Conservation (phyloP, 148 eudicot genomes). For the Arctostaphylos glauca region DNA sequence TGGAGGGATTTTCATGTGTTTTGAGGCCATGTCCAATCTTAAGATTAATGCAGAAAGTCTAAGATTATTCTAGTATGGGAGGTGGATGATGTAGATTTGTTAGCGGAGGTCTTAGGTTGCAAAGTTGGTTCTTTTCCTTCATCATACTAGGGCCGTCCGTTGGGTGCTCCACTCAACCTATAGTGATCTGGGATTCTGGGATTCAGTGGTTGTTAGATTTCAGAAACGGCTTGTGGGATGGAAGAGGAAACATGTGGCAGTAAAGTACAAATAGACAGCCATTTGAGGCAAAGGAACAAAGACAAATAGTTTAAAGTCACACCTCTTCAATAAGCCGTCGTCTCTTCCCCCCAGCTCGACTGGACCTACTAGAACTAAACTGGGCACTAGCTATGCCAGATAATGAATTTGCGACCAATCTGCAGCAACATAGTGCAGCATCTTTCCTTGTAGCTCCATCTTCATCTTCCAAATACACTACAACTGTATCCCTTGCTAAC, state of each 20-base stretch:
- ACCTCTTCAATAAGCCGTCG: conserved; percentile 93
- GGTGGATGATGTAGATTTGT: no score
- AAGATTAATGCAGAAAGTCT: not conserved
- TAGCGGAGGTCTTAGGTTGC: no score
- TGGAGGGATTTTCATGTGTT: not conserved
- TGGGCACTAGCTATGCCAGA: conserved; percentile 48
- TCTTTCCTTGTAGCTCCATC: conserved; percentile 83
- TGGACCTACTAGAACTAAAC: conserved; percentile 65
- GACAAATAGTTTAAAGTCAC: conserved; percentile 15
- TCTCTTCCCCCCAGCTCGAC: conserved; percentile 74
- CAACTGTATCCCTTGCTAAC: conserved; percentile 79
- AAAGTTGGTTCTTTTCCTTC: no score
- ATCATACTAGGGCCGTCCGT: no score
- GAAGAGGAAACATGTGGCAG: no score
- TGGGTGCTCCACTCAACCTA: no score
- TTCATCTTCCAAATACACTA: conserved; percentile 78
- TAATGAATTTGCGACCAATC: conserved; percentile 71
- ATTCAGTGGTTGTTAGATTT: no score
- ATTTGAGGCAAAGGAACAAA: not conserved
- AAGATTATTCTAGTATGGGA: no score
- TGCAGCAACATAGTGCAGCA: conserved; percentile 96
- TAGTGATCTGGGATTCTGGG: no score
- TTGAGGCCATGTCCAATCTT: not conserved
- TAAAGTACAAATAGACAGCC: not conserved
- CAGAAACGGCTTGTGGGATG: no score